phyloP scores from a whole-genome alignment of 1,284 basidiomycete species.

The Golubevia sp. region DNA sequence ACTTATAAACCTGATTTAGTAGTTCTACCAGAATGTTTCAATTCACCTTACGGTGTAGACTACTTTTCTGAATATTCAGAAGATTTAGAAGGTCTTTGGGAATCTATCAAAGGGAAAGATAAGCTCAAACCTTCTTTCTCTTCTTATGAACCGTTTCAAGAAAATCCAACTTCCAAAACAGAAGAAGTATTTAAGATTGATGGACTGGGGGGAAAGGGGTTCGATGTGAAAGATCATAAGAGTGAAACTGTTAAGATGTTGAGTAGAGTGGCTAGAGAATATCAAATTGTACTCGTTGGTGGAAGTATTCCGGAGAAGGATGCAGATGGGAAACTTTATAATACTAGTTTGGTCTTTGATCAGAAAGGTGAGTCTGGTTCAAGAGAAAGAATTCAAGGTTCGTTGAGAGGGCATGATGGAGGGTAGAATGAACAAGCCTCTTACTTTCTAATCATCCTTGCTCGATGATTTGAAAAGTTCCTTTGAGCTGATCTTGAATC shows the following conservation, averaged over 20 bases:
- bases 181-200: conserved; percentile 9
- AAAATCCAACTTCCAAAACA: not conserved
- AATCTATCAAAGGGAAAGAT: conserved; percentile 28
- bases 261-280: conserved; percentile 78
- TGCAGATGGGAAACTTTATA: conserved; percentile 49
- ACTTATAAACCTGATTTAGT: conserved; percentile 38
- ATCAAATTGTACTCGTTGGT: conserved; percentile 86
- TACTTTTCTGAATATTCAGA: conserved; percentile 61
- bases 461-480: too few relatives aligned
- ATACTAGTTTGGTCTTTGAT: conserved; percentile 71
- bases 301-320: conserved; percentile 65
- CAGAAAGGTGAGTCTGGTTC: conserved; percentile 72
- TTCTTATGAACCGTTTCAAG: not conserved
- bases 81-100: conserved; percentile 43
- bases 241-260: conserved; percentile 84
- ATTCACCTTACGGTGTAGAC: conserved; percentile 88
- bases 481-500: too few relatives aligned
- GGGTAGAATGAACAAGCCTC: too few relatives aligned
- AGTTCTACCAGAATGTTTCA: conserved; percentile 84
- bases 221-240: conserved; percentile 68
- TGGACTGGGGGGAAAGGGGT: conserved; percentile 52
- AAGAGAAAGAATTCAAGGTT: too few relatives aligned
- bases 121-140: not conserved
- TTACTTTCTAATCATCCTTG: not conserved
- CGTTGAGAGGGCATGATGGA: too few relatives aligned